These are phyloP conservation scores for Moesziomyces parantarcticus DNA, from an alignment of 1,284 basidiomycete genomes.

Conservation along the genomic window DNA sequence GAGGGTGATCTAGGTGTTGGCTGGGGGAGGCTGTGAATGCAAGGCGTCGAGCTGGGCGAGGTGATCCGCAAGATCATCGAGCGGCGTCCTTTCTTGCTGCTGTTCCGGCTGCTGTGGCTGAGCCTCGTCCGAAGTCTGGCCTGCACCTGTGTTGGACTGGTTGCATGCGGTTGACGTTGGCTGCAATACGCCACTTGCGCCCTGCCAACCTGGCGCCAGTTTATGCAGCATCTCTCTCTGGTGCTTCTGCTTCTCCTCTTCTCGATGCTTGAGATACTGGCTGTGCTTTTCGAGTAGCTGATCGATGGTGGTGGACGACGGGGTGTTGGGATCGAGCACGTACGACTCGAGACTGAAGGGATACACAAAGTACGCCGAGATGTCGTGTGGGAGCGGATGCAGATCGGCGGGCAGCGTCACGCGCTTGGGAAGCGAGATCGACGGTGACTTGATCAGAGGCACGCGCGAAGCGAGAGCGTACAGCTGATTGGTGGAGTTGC, in stretches of 20 bases:
- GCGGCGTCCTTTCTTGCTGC: slow-evolving; percentile 30
- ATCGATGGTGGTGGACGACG: slow-evolving; percentile 27
- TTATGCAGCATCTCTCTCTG: slow-evolving; percentile 19
- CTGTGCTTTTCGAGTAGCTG: slow-evolving; percentile 26
- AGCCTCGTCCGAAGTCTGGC: neutral
- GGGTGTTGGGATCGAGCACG: slow-evolving; percentile 47
- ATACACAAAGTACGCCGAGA: slow-evolving; percentile 61
- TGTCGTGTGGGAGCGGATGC: slow-evolving; percentile 56
- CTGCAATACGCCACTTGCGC: slow-evolving; percentile 14
- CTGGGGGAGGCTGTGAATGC: neutral
- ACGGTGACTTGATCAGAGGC: slow-evolving; percentile 57
- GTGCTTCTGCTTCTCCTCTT: slow-evolving; percentile 19
- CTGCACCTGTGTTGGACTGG: too few relatives aligned
- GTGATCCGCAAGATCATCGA: slow-evolving; percentile 47
- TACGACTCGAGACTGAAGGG: slow-evolving; percentile 57
- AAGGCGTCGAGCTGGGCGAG: slow-evolving; percentile 42
- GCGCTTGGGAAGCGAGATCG: slow-evolving; percentile 36
- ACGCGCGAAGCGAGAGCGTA: slow-evolving; percentile 50
- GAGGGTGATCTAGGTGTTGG: neutral
- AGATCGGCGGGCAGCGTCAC: slow-evolving; percentile 37
- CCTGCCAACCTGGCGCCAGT: slow-evolving; percentile 42
- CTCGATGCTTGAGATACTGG: slow-evolving; percentile 26
- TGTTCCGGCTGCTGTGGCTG: neutral
- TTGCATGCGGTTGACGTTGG: slow-evolving; percentile 9
- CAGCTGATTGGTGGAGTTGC: slow-evolving; percentile 18